Base-by-base conservation (phyloP, 306 rosid genomes). In the Fagus sylvatica region DNA sequence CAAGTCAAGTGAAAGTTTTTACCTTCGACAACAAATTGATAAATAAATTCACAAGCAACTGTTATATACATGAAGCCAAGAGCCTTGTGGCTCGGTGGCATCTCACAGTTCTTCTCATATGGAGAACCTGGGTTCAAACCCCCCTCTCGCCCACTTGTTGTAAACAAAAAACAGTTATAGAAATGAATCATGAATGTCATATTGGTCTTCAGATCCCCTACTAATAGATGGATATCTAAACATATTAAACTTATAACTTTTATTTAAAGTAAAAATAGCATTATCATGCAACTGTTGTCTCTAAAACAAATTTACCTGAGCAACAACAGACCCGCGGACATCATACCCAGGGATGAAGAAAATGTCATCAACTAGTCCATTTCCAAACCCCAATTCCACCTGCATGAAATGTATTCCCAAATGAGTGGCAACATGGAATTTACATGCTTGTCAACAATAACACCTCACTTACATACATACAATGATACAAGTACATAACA, bases 351-450 rank as follows among this genome's bases (percentile, higher is more conserved):
- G 85, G 79, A 91, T 93, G 80, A 76, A 91, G 90, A 96, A 91
- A 78, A 88, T 79, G 64, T 93, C 94, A 37, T 85, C 92, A 64
- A 86, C 88, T 46, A 83, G 41, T 34, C 81, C 82, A 71, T 96
- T 96, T 79, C 97, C 98, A 80, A 96, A 93, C 57, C 97, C 93
- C 84, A 96, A 73, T 62, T 91, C 90, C 79, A 96, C 91, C 99
- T 96, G 97, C 85, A 84, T 84, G 56, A 82, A 80, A 73, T 62
- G 74, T 59, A 74, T 69, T 28, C 54, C 40, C 65, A 49, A 61
- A 79, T 80, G 72, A 72, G 73, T 32, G 62, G 69, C 79, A 80
- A n/a, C 66, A 39, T 40, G 69, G 71, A 53, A 78, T 37, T 62
- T 64, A 65, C 64, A 78, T 61, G 72, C 65, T 53, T 65, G 54